A percentile compares a stretch with the other conserved stretches of the same genome.
These are phyloP conservation scores for Camelina neglecta DNA, from an alignment of 345 rosid genomes.

Conservation along the genomic window DNA sequence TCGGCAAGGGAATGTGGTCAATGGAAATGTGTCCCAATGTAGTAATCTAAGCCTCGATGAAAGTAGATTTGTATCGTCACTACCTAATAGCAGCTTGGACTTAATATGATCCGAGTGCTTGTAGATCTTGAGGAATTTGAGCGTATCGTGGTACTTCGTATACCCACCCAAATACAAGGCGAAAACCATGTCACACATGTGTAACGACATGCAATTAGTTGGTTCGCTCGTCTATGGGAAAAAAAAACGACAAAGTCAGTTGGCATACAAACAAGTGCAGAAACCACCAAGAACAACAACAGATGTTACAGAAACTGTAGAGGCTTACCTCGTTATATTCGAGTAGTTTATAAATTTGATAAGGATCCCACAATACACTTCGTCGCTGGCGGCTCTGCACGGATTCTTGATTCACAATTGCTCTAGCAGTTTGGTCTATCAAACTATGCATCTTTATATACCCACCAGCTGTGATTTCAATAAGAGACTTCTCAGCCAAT, in stretches of 20 bases:
- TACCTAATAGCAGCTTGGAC: neutral
- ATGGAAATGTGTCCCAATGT: slow-evolving; percentile 17
- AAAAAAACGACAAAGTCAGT: neutral
- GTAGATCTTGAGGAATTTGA: slow-evolving; percentile 17
- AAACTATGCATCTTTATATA: slow-evolving; percentile 23
- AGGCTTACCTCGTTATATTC: neutral
- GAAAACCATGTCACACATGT: neutral
- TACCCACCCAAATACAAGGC: neutral
- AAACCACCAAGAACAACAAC: neutral
- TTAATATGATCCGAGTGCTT: neutral
- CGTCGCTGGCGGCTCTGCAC: neutral
- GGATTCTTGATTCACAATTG: slow-evolving; percentile 3
- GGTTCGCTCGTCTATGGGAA: neutral
- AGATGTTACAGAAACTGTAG: neutral
- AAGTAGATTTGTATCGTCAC: neutral
- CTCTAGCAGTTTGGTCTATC: slow-evolving; percentile 17
- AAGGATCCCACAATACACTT: slow-evolving; percentile 19
- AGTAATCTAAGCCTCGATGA: slow-evolving; percentile 6
- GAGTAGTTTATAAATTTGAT: neutral
- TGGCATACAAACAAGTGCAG: neutral
- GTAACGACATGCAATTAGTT: neutral
- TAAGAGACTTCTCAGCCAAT: slow-evolving; percentile 30
- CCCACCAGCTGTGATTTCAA: slow-evolving; percentile 1
- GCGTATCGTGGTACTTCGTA: neutral
- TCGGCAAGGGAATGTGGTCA: neutral